phyloP scores from a whole-genome alignment of 176 grass and related monocot genomes.

The Aegilops sharonensis region DNA sequence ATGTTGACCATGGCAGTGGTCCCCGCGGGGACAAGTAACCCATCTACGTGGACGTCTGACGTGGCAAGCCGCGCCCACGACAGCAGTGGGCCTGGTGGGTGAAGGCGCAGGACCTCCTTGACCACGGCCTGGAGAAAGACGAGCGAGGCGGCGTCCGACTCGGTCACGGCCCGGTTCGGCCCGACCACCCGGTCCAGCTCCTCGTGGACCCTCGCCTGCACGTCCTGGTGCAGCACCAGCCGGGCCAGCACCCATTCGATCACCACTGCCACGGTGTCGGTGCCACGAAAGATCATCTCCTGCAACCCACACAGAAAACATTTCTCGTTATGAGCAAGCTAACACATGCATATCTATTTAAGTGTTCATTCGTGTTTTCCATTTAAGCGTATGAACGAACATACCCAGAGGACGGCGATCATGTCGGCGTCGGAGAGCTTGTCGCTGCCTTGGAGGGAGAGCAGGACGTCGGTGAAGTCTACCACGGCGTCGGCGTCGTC shows the following conservation, averaged over 20 bases:
- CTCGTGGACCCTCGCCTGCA: conserved; percentile 57
- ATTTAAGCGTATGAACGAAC: background rate
- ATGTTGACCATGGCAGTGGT: conserved; percentile 92
- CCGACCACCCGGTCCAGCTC: conserved; percentile 68
- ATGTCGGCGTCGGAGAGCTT: conserved; percentile 72
- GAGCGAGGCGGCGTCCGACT: conserved; percentile 29
- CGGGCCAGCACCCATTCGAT: conserved; percentile 79
- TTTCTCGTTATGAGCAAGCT: background rate
- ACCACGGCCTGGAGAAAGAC: conserved; percentile 61
- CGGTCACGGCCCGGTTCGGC: conserved; percentile 21
- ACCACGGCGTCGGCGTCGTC: background rate
- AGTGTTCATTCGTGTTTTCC: background rate
- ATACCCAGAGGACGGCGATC: conserved; percentile 79
- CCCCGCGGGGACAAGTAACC: conserved; percentile 42
- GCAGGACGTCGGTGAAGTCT: conserved; percentile 76
- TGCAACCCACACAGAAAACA: background rate
- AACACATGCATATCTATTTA: background rate
- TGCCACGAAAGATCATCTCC: conserved; percentile 95
- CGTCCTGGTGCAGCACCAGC: conserved; percentile 52
- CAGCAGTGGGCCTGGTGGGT: conserved; percentile 80
- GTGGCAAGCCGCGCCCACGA: conserved; percentile 79
- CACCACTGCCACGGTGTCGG: conserved; percentile 79
- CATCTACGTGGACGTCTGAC: conserved; percentile 46
- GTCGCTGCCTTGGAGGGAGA: conserved; percentile 57
- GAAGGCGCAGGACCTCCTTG: conserved; percentile 70